Conservation (phyloP, 2,329 filamentous ascomycete genomes). For the Curvularia spicifera region DNA sequence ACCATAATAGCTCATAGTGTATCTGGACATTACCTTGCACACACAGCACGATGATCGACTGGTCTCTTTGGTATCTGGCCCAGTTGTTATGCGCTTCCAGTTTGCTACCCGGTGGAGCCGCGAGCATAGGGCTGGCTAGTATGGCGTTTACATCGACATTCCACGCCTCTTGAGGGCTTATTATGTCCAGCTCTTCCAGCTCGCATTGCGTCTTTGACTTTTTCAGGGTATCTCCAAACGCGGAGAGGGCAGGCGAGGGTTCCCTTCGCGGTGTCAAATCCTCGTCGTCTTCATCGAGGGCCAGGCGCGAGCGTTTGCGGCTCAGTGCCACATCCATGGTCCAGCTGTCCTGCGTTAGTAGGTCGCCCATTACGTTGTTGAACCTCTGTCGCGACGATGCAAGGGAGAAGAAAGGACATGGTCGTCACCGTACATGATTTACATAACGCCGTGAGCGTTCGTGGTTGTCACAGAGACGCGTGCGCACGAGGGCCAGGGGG, state of each 20-base stretch:
- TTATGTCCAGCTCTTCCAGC: conserved; percentile 44
- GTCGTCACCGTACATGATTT: conserved; percentile 13
- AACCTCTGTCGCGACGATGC: neutral
- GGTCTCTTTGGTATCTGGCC: conserved; percentile 25
- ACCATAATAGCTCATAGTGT: conserved; percentile 48
- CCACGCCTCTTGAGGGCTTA: conserved; percentile 41
- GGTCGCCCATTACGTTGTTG: conserved; percentile 26
- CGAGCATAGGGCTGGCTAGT: conserved; percentile 36
- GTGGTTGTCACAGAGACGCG: conserved; percentile 36
- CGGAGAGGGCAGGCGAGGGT: conserved; percentile 29
- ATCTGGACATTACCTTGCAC: conserved; percentile 45
- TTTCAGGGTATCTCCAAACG: conserved; percentile 39
- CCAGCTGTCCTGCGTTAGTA: conserved; percentile 25
- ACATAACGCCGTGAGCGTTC: conserved; percentile 3
- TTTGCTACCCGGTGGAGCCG: conserved; percentile 20
- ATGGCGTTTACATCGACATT: conserved; percentile 41
- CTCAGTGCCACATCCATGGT: conserved; percentile 40
- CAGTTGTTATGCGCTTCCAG: conserved; percentile 39
- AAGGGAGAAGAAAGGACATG: conserved; percentile 6
- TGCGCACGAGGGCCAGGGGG: conserved; percentile 4
- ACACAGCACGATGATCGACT: conserved; percentile 39
- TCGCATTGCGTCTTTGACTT: conserved; percentile 46
- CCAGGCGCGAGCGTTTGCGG: conserved; percentile 45
- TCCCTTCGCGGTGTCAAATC: conserved; percentile 25
- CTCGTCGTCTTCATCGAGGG: conserved; percentile 34